A percentile compares a stretch with the other conserved stretches of the same genome.
These are phyloP conservation scores for Rhizopogon roseolus DNA, from an alignment of 768 basidiomycete species.

Conservation along the genomic window DNA sequence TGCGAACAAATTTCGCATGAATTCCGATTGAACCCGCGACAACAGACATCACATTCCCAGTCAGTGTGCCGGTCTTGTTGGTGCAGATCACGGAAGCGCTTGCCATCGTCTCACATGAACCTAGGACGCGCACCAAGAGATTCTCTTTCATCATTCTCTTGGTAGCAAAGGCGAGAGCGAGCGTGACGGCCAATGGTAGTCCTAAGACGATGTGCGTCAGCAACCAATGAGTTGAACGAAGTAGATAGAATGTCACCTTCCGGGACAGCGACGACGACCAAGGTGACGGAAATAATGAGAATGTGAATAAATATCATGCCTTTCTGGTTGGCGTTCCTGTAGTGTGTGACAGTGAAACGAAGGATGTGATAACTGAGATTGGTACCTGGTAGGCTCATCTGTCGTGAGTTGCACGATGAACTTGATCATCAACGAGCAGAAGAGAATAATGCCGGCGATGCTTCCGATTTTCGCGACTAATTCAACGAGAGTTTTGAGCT, in stretches of 20 bases:
- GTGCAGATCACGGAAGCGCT: conserved; percentile 95
- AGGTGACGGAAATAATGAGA: conserved; percentile 89
- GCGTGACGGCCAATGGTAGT: conserved; percentile 90
- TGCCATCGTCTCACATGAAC: conserved; percentile 98
- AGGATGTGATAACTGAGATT: neutral
- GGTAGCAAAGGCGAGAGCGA: conserved; percentile 96
- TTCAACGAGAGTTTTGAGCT: conserved; percentile 91
- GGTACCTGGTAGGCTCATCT: conserved; percentile 50
- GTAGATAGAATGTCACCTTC: conserved; percentile 45
- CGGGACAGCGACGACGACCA: conserved; percentile 87
- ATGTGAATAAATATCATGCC: conserved; percentile 91
- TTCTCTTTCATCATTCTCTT: conserved; percentile 96
- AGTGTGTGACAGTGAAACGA: neutral
- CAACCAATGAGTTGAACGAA: neutral
- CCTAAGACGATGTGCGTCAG: conserved; percentile 37
- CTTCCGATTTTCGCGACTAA: conserved; percentile 91
- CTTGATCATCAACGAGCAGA: conserved; percentile 82
- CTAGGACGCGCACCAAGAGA: conserved; percentile 90
- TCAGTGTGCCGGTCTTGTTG: conserved; percentile 96
- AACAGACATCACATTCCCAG: conserved; percentile 92
- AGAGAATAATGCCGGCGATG: conserved; percentile 75
- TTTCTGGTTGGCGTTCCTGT: conserved; percentile 72
- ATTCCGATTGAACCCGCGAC: conserved; percentile 95
- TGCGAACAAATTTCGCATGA: conserved; percentile 88
- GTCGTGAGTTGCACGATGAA: conserved; percentile 88